Evolutionary conservation across 192 early-diverging fungal species (phyloP).

Genomic region (Backusella luteola): DNA sequence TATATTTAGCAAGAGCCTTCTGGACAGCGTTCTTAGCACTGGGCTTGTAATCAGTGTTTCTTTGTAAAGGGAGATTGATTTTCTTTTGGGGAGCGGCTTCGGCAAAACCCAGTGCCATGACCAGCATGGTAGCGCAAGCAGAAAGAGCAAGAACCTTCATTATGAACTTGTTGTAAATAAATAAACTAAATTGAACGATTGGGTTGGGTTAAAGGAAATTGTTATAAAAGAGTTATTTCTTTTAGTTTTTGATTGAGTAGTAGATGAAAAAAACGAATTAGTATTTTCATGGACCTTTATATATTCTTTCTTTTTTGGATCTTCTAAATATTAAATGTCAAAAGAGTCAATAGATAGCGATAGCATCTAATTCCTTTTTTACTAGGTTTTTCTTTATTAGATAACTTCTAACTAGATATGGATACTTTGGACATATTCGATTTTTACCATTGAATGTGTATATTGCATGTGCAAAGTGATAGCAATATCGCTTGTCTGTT

Average conservation of each 20-base stretch:
- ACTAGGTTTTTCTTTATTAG: neutral
- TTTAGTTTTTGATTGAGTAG: neutral
- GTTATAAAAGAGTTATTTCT: neutral
- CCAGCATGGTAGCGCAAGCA: neutral
- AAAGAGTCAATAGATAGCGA: neutral
- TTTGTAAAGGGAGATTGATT: slow-evolving; percentile 10
- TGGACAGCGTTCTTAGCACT: slow-evolving; percentile 27
- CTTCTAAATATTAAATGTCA: neutral
- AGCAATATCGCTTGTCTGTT: neutral
- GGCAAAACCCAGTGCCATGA: neutral
- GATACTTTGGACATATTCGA: neutral
- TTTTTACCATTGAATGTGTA: neutral
- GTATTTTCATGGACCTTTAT: neutral
- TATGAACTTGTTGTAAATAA: neutral
- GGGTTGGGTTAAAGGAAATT: neutral
- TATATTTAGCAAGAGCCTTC: slow-evolving; percentile 27
- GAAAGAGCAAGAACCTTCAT: neutral
- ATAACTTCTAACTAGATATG: neutral
- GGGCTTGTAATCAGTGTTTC: slow-evolving; percentile 25
- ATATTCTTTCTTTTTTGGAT: neutral
- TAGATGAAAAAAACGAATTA: neutral
- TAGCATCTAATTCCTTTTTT: neutral
- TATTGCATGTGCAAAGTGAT: neutral
- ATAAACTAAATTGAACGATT: neutral
- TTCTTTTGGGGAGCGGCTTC: neutral